Evolutionary conservation across 495 filamentous ascomycete species (phyloP).

Genomic region (Aspergillus kassunensis): DNA sequence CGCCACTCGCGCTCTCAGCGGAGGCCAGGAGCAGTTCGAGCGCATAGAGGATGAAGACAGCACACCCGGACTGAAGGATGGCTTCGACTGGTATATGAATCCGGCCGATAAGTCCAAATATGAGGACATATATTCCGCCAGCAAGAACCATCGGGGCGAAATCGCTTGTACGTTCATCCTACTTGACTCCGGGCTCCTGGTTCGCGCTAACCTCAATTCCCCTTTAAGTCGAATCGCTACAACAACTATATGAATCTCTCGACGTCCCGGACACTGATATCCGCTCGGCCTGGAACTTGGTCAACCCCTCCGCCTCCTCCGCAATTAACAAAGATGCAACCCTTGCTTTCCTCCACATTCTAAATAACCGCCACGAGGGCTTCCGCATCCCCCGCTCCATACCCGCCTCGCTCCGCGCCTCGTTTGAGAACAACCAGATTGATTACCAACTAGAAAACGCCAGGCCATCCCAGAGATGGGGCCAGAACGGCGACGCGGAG

Average conservation of each 20-base stretch:
- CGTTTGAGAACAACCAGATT: constrained; percentile 90
- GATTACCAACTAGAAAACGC: constrained; percentile 87
- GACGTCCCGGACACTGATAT: constrained; percentile 96
- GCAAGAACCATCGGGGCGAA: constrained; percentile 78
- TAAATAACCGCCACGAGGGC: constrained; percentile 91
- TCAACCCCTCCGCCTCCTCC: constrained; percentile 76
- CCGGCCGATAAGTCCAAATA: constrained; percentile 87
- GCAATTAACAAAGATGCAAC: constrained; percentile 91
- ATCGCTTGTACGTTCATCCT: constrained; percentile 60
- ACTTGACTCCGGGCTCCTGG: not conserved
- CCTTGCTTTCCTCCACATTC: constrained; percentile 91
- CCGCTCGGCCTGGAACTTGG: constrained; percentile 90
- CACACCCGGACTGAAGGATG: constrained; percentile 79
- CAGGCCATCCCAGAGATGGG: constrained; percentile 61
- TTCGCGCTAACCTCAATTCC: not conserved
- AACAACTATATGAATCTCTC: constrained; percentile 81
- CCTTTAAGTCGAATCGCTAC: constrained; percentile 65
- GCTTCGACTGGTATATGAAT: constrained; percentile 99
- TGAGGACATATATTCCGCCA: constrained; percentile 90
- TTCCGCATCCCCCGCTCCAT: constrained; percentile 92
- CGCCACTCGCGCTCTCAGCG: constrained; percentile 75
- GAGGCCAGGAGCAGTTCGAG: constrained; percentile 74
- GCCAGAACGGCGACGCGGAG: constrained; percentile 61
- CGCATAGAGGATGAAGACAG: constrained; percentile 71
- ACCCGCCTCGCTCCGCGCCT: constrained; percentile 81